phyloP scores from a whole-genome alignment of 768 basidiomycete species.

The Lentinula raphanica region DNA sequence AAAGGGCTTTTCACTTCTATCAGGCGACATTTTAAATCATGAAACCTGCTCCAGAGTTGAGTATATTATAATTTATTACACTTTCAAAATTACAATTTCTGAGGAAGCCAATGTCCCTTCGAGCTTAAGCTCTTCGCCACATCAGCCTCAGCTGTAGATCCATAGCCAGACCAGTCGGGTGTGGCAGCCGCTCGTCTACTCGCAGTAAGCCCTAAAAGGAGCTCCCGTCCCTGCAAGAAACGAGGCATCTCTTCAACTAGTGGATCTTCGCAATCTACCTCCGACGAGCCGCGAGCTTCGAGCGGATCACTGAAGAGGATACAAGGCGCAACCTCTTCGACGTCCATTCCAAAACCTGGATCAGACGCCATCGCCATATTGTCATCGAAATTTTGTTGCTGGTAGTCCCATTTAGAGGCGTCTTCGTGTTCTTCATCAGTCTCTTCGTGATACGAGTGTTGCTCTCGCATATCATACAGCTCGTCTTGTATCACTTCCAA shows the following conservation, averaged over 20 bases:
- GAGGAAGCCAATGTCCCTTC: slow-evolving; percentile 63
- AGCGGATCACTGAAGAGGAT: not conserved
- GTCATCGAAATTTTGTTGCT: not conserved
- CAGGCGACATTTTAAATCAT: no score
- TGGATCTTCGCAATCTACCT: slow-evolving; percentile 2
- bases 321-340: not conserved
- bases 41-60: no score
- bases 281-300: not conserved
- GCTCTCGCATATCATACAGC: not conserved
- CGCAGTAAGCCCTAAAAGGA: slow-evolving; percentile 37
- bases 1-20: no score
- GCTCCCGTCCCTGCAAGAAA: slow-evolving; percentile 50
- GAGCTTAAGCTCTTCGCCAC: slow-evolving; percentile 52
- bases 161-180: slow-evolving; percentile 14
- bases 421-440: not conserved
- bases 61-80: not conserved
- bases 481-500: not conserved
- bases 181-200: not conserved
- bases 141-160: slow-evolving; percentile 52
- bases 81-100: slow-evolving; percentile 35
- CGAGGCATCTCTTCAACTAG: slow-evolving; percentile 10
- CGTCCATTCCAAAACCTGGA: not conserved
- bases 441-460: not conserved
- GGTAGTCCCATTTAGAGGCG: not conserved
- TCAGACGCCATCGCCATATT: not conserved